A percentile compares a stretch with the other conserved stretches of the same genome.
These are phyloP conservation scores for Aspergillus brunneoviolaceus DNA, from an alignment of 2,329 filamentous ascomycete genomes.

Conservation along the genomic window DNA sequence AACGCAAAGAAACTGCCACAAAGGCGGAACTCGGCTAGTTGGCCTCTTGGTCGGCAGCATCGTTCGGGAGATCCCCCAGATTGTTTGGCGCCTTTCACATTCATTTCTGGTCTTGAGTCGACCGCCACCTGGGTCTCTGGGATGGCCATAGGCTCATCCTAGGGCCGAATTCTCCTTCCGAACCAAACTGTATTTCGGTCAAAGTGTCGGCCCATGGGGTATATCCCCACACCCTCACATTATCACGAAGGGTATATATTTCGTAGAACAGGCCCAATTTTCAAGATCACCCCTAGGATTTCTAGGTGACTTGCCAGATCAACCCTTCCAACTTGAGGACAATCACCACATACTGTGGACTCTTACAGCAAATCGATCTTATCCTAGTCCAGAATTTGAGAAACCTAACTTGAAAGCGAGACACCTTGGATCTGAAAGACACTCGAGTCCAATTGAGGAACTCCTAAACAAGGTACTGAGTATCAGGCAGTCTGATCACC, in stretches of 20 bases:
- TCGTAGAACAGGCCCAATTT: background rate
- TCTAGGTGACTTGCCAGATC: background rate
- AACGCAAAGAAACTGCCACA: background rate
- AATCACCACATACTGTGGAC: no score
- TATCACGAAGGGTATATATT: slow-evolving; percentile 9
- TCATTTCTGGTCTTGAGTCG: slow-evolving; percentile 5
- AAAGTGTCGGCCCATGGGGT: slow-evolving; percentile 9
- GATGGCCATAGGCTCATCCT: slow-evolving; percentile 8
- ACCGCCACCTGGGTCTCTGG: slow-evolving; percentile 15
- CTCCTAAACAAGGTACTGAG: no score
- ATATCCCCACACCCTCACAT: slow-evolving; percentile 9
- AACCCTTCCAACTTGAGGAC: no score
- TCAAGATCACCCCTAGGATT: background rate
- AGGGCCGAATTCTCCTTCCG: slow-evolving; percentile 23
- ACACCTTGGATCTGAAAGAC: no score
- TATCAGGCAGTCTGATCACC: no score
- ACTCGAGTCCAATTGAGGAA: no score
- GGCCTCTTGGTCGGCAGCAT: slow-evolving; percentile 19
- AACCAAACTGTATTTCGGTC: slow-evolving; percentile 15
- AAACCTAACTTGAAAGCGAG: no score
- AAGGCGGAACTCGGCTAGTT: slow-evolving; percentile 29
- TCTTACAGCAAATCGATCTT: no score
- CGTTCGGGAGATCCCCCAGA: slow-evolving; percentile 25
- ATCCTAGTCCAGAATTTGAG: no score
- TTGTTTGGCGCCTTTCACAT: slow-evolving; percentile 10